Evolutionary conservation across 2,329 filamentous ascomycete genomes (phyloP), one percentile per base, ranked within the genome.

Genomic region (Monilinia polystroma): DNA sequence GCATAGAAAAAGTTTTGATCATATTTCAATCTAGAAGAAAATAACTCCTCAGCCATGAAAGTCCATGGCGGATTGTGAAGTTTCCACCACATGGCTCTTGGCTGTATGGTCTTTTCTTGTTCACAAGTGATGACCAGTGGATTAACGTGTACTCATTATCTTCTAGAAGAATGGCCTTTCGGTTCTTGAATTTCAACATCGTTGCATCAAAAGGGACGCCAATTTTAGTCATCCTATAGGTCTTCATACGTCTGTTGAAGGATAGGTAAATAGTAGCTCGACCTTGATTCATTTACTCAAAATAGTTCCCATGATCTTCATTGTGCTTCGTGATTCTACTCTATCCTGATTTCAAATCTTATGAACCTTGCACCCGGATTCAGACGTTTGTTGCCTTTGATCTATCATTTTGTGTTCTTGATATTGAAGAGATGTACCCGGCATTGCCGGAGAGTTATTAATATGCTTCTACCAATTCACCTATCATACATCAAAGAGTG

Each of bases 1-100:
- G 49, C 53, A 60, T 70, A 66, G 69, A 69, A 16, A 67, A 69
- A 66, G 32, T 35, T 66, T 14, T 7, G 26, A 20, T 51, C 5
- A 4, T 6, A 47, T 49, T 64, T 64, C 12, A 62, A 62, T 62
- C 16, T 3, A 41, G 38, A 32, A 62, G 5, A 18, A 32, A 35
- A 38, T 20, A 52, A 16, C 45, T 51, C 4, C n/a, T 4, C 2
- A 38, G 58, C 32, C 45, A 35, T 62, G 45, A 62, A 62, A 62
- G 58, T 51, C 45, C 38, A 51, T 62, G 47, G 20, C 29, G 23
- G n/a, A 14, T 38, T 62, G 10, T 41, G 29, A 60, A 26, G n/a
- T 16, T 51, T 7, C 4, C 45, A 60, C 29, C 12, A 49, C 57
- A 51, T 35, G 14, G n/a, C 7, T 7, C n/a, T 26, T 23, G 29